Evolutionary conservation across 83 land plant species (phyloP), one percentile per base, ranked within the genome.

Genomic region (Picea abies): DNA sequence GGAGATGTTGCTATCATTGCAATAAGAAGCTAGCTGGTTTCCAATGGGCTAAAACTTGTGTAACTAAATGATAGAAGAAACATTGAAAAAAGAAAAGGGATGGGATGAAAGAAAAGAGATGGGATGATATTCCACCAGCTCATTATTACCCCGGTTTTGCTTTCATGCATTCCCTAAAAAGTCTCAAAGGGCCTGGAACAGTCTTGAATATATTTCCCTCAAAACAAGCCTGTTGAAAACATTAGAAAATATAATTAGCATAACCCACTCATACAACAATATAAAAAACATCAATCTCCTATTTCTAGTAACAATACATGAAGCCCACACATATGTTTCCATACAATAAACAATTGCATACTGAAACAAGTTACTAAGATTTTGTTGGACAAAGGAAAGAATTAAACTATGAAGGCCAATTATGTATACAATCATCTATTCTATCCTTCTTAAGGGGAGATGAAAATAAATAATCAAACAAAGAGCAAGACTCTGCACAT

Each of bases 151-250:
- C 91, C 26, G 94, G 94, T 63, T 90, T 90, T 49, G 94, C 87
- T 19, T 90, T 90, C 94, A 92, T 92, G 86, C 92, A 90, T 71
- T 79, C 78, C 87, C 89, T 88, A 76, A 92, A 92, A 22, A 92
- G 90, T 85, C 86, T 90, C 85, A 90, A 88, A 84, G 94, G 92
- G 11, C 94, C 92, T 80, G 90, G 94, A 82, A 92, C 83, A 17
- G 92, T 92, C 82, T 92, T 92, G 68, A 92, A 92, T 71, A 92
- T 88, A 63, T 92, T 92, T 80, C 94, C 94, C 80, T 92, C 94
- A 73, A 92, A 92, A 73, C 92, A 90, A 70, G 92, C 94, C 94
- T 92, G 80, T 86, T 65, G 68, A 66, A 22, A 23, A 23, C 20
- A 17, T 70, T 70, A 37, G 75, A 70, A 70, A 70, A 20, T 41